Conservation (phyloP, 2,329 filamentous ascomycete genomes). For the Ophiobolus disseminans region DNA sequence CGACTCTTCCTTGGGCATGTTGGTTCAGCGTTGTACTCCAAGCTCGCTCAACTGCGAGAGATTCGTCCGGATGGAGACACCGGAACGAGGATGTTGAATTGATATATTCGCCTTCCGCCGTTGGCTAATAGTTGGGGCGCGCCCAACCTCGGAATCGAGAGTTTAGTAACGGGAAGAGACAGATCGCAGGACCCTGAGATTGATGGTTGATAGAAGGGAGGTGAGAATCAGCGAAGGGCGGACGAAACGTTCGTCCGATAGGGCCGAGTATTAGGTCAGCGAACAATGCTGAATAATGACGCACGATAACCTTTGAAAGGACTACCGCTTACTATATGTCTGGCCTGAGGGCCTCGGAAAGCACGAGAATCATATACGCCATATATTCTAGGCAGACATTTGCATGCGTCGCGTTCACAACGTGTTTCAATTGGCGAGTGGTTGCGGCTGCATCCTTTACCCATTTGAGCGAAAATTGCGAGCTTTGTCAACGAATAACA, state of each 20-base stretch:
- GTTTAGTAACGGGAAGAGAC: constrained; percentile 8
- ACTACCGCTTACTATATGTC: constrained; percentile 13
- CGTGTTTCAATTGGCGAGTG: background rate
- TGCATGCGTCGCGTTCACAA: background rate
- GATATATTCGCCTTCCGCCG: constrained; percentile 6
- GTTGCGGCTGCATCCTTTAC: background rate
- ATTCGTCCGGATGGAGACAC: constrained; percentile 27
- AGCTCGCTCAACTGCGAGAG: constrained; percentile 9
- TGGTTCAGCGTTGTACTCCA: constrained; percentile 18
- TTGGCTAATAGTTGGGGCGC: constrained; percentile 1
- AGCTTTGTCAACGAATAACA: constrained; percentile 3
- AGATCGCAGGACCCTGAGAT: constrained; percentile 5
- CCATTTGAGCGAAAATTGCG: constrained; percentile 5
- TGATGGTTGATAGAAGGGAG: constrained; percentile 4
- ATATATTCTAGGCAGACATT: constrained; percentile 17
- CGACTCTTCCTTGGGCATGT: constrained; percentile 47
- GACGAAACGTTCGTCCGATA: constrained; percentile 20
- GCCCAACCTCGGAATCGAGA: background rate
- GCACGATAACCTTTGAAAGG: constrained; percentile 4
- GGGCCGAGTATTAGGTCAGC: constrained; percentile 20
- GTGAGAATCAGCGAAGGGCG: constrained; percentile 11
- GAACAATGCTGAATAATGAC: constrained; percentile 16
- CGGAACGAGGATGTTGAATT: constrained; percentile 4
- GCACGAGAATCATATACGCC: constrained; percentile 15
- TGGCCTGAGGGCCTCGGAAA: background rate